phyloP scores from a whole-genome alignment of 2,329 filamentous ascomycete species.

The Leptographium procerum region DNA sequence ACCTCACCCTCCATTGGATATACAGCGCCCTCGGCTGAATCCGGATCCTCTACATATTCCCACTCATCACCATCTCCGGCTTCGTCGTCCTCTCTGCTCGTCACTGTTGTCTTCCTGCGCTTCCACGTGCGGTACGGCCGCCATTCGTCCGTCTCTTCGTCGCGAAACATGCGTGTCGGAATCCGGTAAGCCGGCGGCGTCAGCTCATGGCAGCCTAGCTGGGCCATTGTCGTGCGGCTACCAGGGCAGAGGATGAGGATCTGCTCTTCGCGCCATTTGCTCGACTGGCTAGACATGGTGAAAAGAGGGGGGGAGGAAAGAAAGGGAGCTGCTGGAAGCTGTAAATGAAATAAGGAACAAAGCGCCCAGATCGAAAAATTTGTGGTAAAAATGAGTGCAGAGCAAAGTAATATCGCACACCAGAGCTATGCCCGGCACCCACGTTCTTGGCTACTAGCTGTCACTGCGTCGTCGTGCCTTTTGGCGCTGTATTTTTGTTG shows the following conservation, averaged over 20 bases:
- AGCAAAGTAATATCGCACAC: background rate
- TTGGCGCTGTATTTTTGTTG: slow-evolving; percentile 5
- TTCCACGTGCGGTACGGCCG: slow-evolving; percentile 66
- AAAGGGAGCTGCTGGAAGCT: background rate
- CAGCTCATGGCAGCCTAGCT: slow-evolving; percentile 82
- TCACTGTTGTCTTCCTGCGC: slow-evolving; percentile 35
- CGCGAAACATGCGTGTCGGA: slow-evolving; percentile 88
- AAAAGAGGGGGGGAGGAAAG: background rate
- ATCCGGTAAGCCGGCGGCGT: slow-evolving; percentile 81
- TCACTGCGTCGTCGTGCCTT: background rate
- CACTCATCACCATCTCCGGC: slow-evolving; percentile 30
- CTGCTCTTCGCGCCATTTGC: slow-evolving; percentile 55
- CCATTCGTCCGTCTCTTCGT: slow-evolving; percentile 65
- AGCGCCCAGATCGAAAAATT: background rate
- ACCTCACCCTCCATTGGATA: slow-evolving; percentile 54
- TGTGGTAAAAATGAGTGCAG: background rate
- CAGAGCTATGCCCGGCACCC: slow-evolving; percentile 6
- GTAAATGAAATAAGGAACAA: background rate
- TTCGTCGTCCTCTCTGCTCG: slow-evolving; percentile 13
- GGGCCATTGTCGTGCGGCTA: slow-evolving; percentile 80
- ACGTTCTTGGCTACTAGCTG: slow-evolving; percentile 5
- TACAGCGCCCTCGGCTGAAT: slow-evolving; percentile 78
- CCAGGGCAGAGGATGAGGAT: slow-evolving; percentile 66
- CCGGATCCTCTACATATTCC: slow-evolving; percentile 78
- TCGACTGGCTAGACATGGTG: slow-evolving; percentile 42